Base-by-base conservation (phyloP, 169 alveolate species). In the Babesia microti region DNA sequence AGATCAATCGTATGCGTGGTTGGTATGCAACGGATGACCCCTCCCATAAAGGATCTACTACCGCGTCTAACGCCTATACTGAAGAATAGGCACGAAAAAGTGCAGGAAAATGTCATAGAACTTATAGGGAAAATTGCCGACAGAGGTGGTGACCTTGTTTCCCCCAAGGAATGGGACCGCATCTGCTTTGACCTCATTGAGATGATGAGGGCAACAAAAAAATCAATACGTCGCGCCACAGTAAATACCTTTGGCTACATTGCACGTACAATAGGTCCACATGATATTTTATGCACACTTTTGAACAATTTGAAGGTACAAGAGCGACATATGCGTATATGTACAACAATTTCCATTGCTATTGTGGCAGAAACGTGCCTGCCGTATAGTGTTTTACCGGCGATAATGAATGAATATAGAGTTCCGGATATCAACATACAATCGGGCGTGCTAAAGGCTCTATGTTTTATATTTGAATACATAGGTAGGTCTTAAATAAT, bases 111-210 rank as follows among this genome's bases (percentile, higher is more conserved):
- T 58, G 95, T 93, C 21, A 93, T 96, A 22, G 95, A 92, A 47
- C 67, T 92, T 36, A 83, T 94, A n/a, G 98, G 99, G 11, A 87
- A 98, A 39, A 95, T 95, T 28, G 99, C 99, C 12, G 99, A 97
- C 73, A 84, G 98, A 34, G 99, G 99, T n/a, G 98, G 98, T 1
- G 98, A 95, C 54, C 72, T 90, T 58, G 99, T 95, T 6, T 91
- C 99, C 14, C 98, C 99, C 1, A 91, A 95, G 65, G 99, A 97
- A 69, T 97, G 99, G 99, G 97, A 95, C 84, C 81, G 99, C 45
- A 97, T 97, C 4, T 94, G 99, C 63, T 97, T 95, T 69, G 99
- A 95, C 68, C 75, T 95, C 44, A 72, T 97, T 28, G 99, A 95
- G 60, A 73, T 94, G 27, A 83, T 95, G 68, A 91, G 84, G 84